Evolutionary conservation across 2,329 filamentous ascomycete species (phyloP), one percentile per base, ranked within the genome.

Genomic region (Fusarium poae): DNA sequence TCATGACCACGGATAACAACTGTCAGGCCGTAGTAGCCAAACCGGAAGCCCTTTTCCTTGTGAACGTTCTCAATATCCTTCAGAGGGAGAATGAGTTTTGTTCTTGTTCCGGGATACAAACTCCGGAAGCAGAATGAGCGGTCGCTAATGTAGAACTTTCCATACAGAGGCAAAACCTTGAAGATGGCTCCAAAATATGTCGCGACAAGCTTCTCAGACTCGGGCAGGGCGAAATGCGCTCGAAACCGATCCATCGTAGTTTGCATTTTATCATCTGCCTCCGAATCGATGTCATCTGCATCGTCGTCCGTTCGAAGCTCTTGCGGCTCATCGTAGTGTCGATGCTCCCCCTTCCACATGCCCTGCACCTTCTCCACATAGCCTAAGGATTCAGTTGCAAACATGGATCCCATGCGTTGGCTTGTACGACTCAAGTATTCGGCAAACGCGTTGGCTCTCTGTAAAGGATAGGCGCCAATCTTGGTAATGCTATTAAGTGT

Each of bases 321-420:
- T 44, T 81, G 78, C 4, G 84, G 84, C 43, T 88, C 91, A 50
- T 91, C 89, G 74, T 98, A 99, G 79, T 98, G 95, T 74, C 91
- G 94, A 72, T 91, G 90, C 15, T 93, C 93, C 34, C 96, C 96
- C 71, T 94, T 92, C 89, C 96, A 96, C 92, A 98, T 98, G 37
- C 94, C 95, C 0, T 95, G 97, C 0, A 98, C 94, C 78, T 97
- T 98, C 76, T 97, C 94, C 32, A 97, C 91, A 76, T 98, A 98
- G 3, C 93, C 94, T 90, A 97, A 97, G 1, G 95, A 97, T 77
- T 97, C 94, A 0, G 91, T 93, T 9, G 95, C 92, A 45, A 98
- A 81, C 11, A 97, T 81, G 29, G 85, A 92, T 63, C 92, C 93
- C 89, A 98, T 92, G 34, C 89, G 89, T 71, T 92, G 92, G 23